Percentiles rank a stretch among this genome's conserved stretches.
Conservation (phyloP, 345 rosid species). For the Barbarea vulgaris region DNA sequence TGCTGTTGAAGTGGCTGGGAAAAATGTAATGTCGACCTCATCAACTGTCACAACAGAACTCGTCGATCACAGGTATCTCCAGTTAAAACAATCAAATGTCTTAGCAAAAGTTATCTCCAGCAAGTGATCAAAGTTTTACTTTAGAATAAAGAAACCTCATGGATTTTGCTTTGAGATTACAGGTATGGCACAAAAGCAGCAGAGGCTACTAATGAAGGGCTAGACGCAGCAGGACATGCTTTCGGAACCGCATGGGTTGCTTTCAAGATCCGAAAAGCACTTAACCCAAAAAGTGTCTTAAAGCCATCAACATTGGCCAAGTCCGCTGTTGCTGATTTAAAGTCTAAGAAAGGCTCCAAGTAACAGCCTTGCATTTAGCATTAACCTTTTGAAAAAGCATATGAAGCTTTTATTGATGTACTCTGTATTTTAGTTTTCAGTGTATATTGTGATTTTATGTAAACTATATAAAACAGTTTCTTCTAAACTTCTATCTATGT, state of each 20-base stretch:
- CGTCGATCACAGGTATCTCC: conserved; percentile 78
- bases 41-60: conserved; percentile 85
- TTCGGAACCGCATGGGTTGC: conserved; percentile 94
- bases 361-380: conserved; percentile 14
- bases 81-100: conserved; percentile 4
- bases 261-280: conserved; percentile 83
- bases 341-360: conserved; percentile 48
- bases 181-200: conserved; percentile 88
- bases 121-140: background rate
- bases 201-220: conserved; percentile 66
- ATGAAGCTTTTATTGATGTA: conserved; percentile 6
- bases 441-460: conserved; percentile 33
- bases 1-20: conserved; percentile 94
- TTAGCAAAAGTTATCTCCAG: conserved; percentile 8
- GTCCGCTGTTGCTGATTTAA: conserved; percentile 58
- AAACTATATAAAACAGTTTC: background rate
- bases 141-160: background rate
- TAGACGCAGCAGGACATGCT: conserved; percentile 89
- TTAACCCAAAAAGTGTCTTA: conserved; percentile 74
- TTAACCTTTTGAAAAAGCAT: background rate
- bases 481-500: background rate
- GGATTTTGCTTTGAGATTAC: conserved; percentile 8
- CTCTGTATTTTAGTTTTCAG: background rate
- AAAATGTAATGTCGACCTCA: conserved; percentile 85
- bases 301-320: conserved; percentile 72